Base-by-base conservation (phyloP, 1,284 basidiomycete species). In the Leccinum pachyderme region DNA sequence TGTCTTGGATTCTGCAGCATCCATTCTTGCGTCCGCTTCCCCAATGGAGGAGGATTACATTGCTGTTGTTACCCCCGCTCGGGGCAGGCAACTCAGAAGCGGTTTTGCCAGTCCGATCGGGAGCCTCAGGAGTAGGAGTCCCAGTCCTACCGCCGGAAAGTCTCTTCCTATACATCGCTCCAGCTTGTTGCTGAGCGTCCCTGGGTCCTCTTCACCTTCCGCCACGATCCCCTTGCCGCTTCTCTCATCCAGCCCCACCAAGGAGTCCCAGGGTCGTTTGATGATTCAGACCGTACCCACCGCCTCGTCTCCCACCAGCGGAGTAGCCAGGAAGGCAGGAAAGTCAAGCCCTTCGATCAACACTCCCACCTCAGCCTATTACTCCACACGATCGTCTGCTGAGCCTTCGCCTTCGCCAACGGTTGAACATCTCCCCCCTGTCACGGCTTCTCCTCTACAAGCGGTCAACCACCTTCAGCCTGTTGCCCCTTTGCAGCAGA, bases 1-100 rank as follows among this genome's bases (percentile, higher is more conserved):
- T 8, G 89, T 91, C 2, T 78, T 91, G 27, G 87, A 90, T 60
- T 82, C 79, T 52, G 89, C 89, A 0, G 87, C 87, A 0, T 78
- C 81, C 13, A 77, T 89, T 39, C 80, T 91, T 29, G 70, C 83
- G 1, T 74, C 76, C 5, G 68, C 80, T 39, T 66, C 67, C 41
- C 57, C 68, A 51, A 73, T 71, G 60, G 74, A 61, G 63, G 72
- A 76, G 49, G 82, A 84, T 56, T 71, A 81, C 13, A 76, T 87
- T 24, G 72, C 83, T 2, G 81, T 88, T 37, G 73, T 86, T 41
- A 77, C 84, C 0, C 85, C 86, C 8, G 78, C 72, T 8, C 70
- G 74, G 43, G 64, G 71, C 37, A 64, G 61, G 41, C 54, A 55
- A 18, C 37, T 59, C 44, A 74, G 74, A 55, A 85, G 83, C 59